Conservation (phyloP, 306 rosid genomes). For the Albizia julibrissin region DNA sequence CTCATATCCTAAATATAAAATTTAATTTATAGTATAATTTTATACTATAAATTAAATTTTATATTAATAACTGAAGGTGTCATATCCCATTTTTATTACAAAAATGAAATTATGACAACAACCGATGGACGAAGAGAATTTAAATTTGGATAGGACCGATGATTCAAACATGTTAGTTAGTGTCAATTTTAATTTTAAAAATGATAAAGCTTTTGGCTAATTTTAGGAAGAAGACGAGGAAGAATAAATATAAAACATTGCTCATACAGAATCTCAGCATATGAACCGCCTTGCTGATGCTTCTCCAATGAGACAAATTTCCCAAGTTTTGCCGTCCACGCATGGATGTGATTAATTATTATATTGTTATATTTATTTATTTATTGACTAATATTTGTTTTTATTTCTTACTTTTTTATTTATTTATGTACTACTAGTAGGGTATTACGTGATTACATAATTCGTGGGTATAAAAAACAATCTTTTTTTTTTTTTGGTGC, state of each 20-base stretch:
- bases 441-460: neutral
- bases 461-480: no score
- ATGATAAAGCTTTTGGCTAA: neutral
- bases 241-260: neutral
- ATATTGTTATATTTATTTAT: neutral
- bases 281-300: conserved; percentile 8
- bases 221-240: neutral
- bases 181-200: neutral
- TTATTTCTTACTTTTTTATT: neutral
- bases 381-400: neutral
- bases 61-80: no score
- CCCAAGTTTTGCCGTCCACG: neutral
- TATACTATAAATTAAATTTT: no score
- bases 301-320: neutral
- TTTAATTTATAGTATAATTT: no score
- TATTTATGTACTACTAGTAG: neutral
- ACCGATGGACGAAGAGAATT: neutral
- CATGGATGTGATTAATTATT: neutral
- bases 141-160: neutral
- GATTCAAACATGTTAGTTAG: neutral
- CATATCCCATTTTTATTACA: neutral
- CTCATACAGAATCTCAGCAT: neutral
- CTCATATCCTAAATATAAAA: no score
- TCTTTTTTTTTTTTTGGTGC: no score
- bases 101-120: neutral